These are phyloP conservation scores for Penicillium sp. DNA, from an alignment of 2,329 filamentous ascomycete species.

Conservation along the genomic window DNA sequence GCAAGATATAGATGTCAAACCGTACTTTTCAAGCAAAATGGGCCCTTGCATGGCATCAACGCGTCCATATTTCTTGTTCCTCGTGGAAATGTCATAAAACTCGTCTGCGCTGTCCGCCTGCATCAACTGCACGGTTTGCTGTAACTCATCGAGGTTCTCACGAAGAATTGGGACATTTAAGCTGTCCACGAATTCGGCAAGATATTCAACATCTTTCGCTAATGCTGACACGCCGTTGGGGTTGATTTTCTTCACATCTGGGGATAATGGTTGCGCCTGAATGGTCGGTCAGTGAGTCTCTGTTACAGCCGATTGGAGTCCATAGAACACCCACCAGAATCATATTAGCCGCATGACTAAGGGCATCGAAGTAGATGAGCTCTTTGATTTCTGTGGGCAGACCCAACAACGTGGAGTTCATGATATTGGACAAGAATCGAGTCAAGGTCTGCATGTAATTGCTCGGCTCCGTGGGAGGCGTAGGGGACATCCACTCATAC, in stretches of 20 bases:
- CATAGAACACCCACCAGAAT: conserved; percentile 61
- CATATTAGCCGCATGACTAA: conserved; percentile 83
- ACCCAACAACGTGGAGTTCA: conserved; percentile 88
- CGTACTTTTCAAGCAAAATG: conserved; percentile 84
- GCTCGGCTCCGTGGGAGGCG: conserved; percentile 68
- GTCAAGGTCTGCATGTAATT: conserved; percentile 96
- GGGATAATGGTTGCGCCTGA: conserved; percentile 72
- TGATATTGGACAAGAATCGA: conserved; percentile 89
- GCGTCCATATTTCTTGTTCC: conserved; percentile 90
- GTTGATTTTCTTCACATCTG: conserved; percentile 80
- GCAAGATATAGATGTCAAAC: background rate
- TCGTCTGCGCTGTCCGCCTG: conserved; percentile 87
- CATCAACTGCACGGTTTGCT: conserved; percentile 88
- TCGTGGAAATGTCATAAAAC: conserved; percentile 86
- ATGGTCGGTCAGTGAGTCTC: conserved; percentile 12
- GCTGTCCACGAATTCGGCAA: conserved; percentile 80
- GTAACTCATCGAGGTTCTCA: conserved; percentile 86
- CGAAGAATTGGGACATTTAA: conserved; percentile 85
- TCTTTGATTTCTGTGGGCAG: conserved; percentile 96
- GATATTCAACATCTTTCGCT: conserved; percentile 76
- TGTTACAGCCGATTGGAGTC: background rate
- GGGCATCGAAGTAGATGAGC: conserved; percentile 93
- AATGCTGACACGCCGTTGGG: conserved; percentile 78
- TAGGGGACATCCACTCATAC: conserved; percentile 78
- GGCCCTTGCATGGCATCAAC: conserved; percentile 91